A percentile compares a stretch with the other conserved stretches of the same genome.
Evolutionary conservation across 768 basidiomycete genomes (phyloP).

Genomic region (Cystofilobasidium ferigula): DNA sequence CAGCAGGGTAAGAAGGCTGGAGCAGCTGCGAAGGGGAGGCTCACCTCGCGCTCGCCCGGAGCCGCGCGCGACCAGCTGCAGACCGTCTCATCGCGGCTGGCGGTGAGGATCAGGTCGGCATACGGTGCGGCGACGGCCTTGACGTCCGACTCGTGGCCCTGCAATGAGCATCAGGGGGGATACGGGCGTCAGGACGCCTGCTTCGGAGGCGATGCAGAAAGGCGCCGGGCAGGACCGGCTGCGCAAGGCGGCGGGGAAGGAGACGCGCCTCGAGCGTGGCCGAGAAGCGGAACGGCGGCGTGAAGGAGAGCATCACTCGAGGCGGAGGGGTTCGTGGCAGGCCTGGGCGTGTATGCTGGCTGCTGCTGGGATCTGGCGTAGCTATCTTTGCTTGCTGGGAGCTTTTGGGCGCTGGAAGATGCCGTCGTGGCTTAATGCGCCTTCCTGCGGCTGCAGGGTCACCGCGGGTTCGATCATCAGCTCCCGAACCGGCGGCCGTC

Average conservation of each 20-base stretch:
- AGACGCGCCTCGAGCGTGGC: slow-evolving; percentile 2
- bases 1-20: neutral
- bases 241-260: neutral
- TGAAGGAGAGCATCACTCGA: neutral
- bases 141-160: slow-evolving; percentile 25
- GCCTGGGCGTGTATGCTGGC: too few relatives aligned
- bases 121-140: slow-evolving; percentile 16
- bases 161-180: neutral
- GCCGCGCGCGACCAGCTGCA: slow-evolving; percentile 17
- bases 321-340: too few relatives aligned
- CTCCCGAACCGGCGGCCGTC: too few relatives aligned
- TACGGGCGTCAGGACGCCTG: too few relatives aligned
- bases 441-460: too few relatives aligned
- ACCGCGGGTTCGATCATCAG: too few relatives aligned
- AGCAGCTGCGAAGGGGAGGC: neutral
- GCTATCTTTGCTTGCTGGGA: too few relatives aligned
- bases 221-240: neutral
- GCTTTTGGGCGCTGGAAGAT: too few relatives aligned
- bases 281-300: neutral
- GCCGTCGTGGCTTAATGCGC: too few relatives aligned
- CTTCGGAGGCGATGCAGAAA: too few relatives aligned
- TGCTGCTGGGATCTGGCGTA: too few relatives aligned
- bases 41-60: slow-evolving; percentile 13
- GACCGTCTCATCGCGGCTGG: slow-evolving; percentile 20
- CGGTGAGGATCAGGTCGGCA: slow-evolving; percentile 20